Base-by-base conservation (phyloP, 768 basidiomycete genomes). In the Tephrocybe sp. region DNA sequence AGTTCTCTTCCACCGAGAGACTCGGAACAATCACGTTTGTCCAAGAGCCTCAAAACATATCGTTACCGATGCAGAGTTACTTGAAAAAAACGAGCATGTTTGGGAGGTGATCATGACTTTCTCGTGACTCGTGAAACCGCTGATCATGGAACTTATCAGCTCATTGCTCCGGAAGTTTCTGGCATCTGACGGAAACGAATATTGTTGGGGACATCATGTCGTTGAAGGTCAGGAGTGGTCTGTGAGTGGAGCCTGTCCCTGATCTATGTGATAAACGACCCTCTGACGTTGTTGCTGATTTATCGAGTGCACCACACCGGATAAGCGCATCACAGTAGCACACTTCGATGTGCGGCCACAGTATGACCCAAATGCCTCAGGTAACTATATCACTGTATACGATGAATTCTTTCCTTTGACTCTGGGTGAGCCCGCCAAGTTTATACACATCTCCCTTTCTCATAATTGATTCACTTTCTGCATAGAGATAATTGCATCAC, bases 211-310 rank as follows among this genome's bases (percentile, higher is more conserved):
- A 23, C 70, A 80, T 64, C 74, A 74, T 24, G 70, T 69, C 33
- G 63, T 75, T 24, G 70, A 73, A 7, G 81, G 76, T 15, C 85
- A 87, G 50, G 85, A 88, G 67, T 90, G 87, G 87, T 74, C 86
- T 61, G 87, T 89, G 63, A 62, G 87, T 76, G 19, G 47, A 23
- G 21, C n/a, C 19, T 5, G 43, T 31, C 42, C 36, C 19, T 23
- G 15, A 23, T 16, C 10, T 10, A 18, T n/a, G 16, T 45, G 37
- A 31, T 39, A 27, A 34, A 27, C 27, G 42, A 21, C 38, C 7
- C 15, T 40, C 49, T 50, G 42, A 50, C 43, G 34, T 18, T 27
- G 42, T 23, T 15, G 9, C 13, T 19, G 23, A 18, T 31, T 43
- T 42, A 11, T 24, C 16, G 39, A 54, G 53, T 54, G 53, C 40